Percentiles rank a stretch among this genome's conserved stretches.
Conservation (phyloP, 2,329 filamentous ascomycete species). For the Juglanconis sp. region DNA sequence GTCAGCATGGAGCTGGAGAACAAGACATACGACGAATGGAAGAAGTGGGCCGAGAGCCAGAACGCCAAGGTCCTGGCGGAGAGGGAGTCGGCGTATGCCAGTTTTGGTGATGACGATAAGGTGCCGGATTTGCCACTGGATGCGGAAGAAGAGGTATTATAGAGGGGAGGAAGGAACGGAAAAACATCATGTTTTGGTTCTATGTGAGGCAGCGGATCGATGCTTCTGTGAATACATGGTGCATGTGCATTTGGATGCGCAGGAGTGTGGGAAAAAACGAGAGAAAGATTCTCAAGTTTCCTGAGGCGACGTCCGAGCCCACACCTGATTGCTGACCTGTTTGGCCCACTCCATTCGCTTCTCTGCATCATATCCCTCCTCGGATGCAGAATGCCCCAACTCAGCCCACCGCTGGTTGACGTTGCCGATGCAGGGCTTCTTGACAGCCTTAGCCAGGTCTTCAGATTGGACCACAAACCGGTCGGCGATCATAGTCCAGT, state of each 20-base stretch:
- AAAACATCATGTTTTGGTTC: neutral
- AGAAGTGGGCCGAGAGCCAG: constrained; percentile 65
- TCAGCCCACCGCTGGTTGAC: constrained; percentile 8
- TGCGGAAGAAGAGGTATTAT: constrained; percentile 11
- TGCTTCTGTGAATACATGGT: neutral
- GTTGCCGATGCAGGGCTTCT: constrained; percentile 29
- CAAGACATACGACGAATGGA: constrained; percentile 78
- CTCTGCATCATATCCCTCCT: no score
- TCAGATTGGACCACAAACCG: constrained; percentile 81
- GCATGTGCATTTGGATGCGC: neutral
- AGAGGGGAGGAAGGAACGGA: neutral
- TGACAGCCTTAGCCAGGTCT: constrained; percentile 50
- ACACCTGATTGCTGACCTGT: no score
- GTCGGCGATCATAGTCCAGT: constrained; percentile 64
- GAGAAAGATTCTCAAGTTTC: no score
- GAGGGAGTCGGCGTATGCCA: constrained; percentile 40
- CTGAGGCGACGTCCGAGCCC: no score
- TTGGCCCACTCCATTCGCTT: no score
- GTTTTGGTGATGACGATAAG: constrained; percentile 33
- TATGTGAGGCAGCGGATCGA: neutral
- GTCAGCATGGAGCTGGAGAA: constrained; percentile 82
- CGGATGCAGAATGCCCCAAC: neutral
- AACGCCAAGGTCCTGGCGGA: constrained; percentile 38
- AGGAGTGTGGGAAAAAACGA: no score
- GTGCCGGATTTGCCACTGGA: constrained; percentile 17